These are phyloP conservation scores for Auricularia auricula-judae DNA, from an alignment of 768 basidiomycete genomes.

Conservation along the genomic window DNA sequence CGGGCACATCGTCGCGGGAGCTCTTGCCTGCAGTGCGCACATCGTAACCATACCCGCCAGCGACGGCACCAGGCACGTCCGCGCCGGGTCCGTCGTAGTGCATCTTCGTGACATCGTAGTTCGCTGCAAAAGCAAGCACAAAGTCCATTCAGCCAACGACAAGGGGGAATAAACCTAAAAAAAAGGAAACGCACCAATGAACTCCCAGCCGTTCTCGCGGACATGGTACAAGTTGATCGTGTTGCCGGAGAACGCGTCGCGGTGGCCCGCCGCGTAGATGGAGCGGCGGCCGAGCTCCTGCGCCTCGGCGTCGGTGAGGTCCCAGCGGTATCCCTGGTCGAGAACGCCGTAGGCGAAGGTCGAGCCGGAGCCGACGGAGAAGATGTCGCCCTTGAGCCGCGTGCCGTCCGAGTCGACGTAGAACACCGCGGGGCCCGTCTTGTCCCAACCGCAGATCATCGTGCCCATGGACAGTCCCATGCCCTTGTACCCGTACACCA, in stretches of 20 bases:
- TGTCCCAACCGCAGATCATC: slow-evolving; percentile 99
- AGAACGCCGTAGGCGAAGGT: slow-evolving; percentile 99
- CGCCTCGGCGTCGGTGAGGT: slow-evolving; percentile 85
- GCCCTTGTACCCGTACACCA: slow-evolving; percentile 96
- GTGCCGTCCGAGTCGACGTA: slow-evolving; percentile 98
- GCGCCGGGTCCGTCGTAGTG: slow-evolving; percentile 79
- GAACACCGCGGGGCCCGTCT: slow-evolving; percentile 94
- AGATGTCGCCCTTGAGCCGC: slow-evolving; percentile 91
- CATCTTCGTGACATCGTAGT: slow-evolving; percentile 83
- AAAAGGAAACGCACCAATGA: slow-evolving; percentile 57
- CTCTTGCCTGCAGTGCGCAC: slow-evolving; percentile 29
- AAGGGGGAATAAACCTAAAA: background rate
- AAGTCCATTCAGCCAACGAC: slow-evolving; percentile 1
- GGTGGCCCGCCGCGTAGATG: slow-evolving; percentile 94
- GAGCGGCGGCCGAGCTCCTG: slow-evolving; percentile 88
- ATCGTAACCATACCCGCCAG: slow-evolving; percentile 73
- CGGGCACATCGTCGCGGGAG: background rate
- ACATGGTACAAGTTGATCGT: slow-evolving; percentile 94
- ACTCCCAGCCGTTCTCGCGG: slow-evolving; percentile 89
- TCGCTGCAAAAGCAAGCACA: slow-evolving; percentile 41
- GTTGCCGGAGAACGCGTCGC: slow-evolving; percentile 94
- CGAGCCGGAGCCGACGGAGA: slow-evolving; percentile 96
- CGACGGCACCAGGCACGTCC: slow-evolving; percentile 47
- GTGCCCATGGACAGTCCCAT: slow-evolving; percentile 99
- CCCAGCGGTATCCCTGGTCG: slow-evolving; percentile 92